Evolutionary conservation across 495 filamentous ascomycete genomes (phyloP).

Genomic region (Penicillium odoratum): DNA sequence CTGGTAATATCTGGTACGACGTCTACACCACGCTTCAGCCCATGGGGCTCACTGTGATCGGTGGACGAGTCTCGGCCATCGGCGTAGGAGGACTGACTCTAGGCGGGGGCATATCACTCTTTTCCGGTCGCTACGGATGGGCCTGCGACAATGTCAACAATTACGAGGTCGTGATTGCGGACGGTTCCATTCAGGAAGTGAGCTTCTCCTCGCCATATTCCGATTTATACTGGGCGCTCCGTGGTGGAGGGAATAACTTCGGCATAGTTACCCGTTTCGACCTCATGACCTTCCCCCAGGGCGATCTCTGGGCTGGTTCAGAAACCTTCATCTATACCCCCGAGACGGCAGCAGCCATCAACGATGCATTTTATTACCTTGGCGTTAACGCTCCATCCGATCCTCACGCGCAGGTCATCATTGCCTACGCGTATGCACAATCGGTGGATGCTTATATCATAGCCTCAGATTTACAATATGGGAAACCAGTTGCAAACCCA

Average conservation of each 20-base stretch:
- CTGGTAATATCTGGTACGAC: conserved; percentile 26
- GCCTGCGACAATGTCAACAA: conserved; percentile 47
- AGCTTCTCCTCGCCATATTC: conserved; percentile 26
- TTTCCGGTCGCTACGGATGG: conserved; percentile 44
- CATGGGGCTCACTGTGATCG: conserved; percentile 47
- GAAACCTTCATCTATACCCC: conserved; percentile 3
- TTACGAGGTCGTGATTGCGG: conserved; percentile 47
- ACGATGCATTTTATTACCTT: conserved; percentile 25
- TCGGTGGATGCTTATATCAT: conserved; percentile 3
- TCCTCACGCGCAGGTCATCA: conserved; percentile 5
- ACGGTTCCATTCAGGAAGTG: conserved; percentile 34
- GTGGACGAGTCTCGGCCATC: conserved; percentile 52
- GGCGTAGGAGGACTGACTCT: conserved; percentile 54
- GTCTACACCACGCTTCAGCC: conserved; percentile 49
- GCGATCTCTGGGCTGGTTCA: conserved; percentile 16
- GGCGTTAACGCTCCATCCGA: neutral
- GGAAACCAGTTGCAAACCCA: conserved; percentile 5
- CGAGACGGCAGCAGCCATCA: conserved; percentile 5
- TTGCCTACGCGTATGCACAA: conserved; percentile 3
- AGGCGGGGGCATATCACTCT: conserved; percentile 30
- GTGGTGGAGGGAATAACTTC: conserved; percentile 42
- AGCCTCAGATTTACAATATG: conserved; percentile 6
- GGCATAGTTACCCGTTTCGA: conserved; percentile 40
- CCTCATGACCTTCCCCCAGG: conserved; percentile 27
- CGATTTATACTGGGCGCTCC: conserved; percentile 48